phyloP scores from a whole-genome alignment of 192 early-diverging fungal species.

The Geranomyces michiganensis region DNA sequence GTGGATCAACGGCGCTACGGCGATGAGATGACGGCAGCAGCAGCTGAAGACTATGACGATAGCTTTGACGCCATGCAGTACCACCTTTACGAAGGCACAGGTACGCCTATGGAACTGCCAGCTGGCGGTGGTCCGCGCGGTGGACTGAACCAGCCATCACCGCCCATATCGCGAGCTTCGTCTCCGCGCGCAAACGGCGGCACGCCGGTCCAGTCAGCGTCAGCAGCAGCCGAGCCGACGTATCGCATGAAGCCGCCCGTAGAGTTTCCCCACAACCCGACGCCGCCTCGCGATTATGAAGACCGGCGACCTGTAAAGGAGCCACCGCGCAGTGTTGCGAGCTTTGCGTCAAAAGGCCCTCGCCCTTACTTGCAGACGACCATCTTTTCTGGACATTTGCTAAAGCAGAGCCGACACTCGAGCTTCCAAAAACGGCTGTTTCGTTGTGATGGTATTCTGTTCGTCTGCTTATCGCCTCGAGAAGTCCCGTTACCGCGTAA shows the following conservation, averaged over 20 bases:
- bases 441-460: slow-evolving; percentile 44
- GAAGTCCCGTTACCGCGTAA: slow-evolving; percentile 27
- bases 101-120: neutral
- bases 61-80: slow-evolving; percentile 19
- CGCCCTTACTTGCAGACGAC: neutral
- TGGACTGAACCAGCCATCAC: no score
- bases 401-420: slow-evolving; percentile 43
- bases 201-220: no score
- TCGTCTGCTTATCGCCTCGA: slow-evolving; percentile 44
- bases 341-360: neutral
- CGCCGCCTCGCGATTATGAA: no score
- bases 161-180: no score
- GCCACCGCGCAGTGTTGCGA: no score
- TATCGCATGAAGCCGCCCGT: no score
- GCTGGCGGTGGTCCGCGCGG: no score
- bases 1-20: neutral
- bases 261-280: no score
- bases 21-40: neutral
- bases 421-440: slow-evolving; percentile 46
- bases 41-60: slow-evolving; percentile 1
- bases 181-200: no score
- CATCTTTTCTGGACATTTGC: slow-evolving; percentile 40
- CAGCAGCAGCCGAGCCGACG: no score
- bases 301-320: no score
- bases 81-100: slow-evolving; percentile 6